A percentile compares a stretch with the other conserved stretches of the same genome.
These are phyloP conservation scores for Pythium plurisporium DNA, from an alignment of 352 stramenopile genomes.

Conservation along the genomic window DNA sequence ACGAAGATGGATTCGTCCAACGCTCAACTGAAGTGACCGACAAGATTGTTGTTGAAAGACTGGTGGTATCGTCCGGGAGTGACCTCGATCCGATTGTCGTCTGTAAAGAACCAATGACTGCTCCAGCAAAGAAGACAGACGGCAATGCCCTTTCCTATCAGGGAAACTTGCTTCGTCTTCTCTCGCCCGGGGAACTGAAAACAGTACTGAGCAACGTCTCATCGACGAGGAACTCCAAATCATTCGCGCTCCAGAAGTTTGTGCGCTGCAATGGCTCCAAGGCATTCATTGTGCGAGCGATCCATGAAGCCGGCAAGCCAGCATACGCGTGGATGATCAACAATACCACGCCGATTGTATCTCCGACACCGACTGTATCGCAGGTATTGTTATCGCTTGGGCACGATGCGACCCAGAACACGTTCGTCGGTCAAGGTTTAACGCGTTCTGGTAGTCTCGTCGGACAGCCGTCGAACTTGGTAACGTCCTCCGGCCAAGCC, in stretches of 20 bases:
- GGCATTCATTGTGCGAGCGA: conserved; percentile 59
- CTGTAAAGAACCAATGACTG: conserved; percentile 62
- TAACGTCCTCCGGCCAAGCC: too few relatives aligned
- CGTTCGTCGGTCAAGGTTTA: not conserved
- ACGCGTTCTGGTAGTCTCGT: conserved; percentile 1
- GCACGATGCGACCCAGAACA: not conserved
- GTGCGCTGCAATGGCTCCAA: conserved; percentile 69
- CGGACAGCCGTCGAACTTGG: too few relatives aligned
- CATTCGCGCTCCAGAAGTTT: conserved; percentile 71
- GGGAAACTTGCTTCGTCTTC: conserved; percentile 62
- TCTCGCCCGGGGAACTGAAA: conserved; percentile 61
- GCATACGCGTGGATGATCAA: conserved; percentile 77
- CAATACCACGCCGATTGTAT: conserved; percentile 51
- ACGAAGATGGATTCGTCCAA: conserved; percentile 64
- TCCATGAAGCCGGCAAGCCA: conserved; percentile 61
- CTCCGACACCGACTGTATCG: conserved; percentile 23
- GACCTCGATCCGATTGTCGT: conserved; percentile 54
- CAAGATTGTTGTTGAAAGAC: conserved; percentile 67
- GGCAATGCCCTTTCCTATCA: conserved; percentile 29
- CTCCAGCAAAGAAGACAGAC: conserved; percentile 13
- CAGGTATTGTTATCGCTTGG: conserved; percentile 22
- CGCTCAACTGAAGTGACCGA: conserved; percentile 60
- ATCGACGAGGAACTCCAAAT: conserved; percentile 39
- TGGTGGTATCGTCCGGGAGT: conserved; percentile 18
- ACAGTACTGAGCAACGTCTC: conserved; percentile 61